These are phyloP conservation scores for Aspergillus olivimuriae DNA, from an alignment of 495 filamentous ascomycete species.

Conservation along the genomic window DNA sequence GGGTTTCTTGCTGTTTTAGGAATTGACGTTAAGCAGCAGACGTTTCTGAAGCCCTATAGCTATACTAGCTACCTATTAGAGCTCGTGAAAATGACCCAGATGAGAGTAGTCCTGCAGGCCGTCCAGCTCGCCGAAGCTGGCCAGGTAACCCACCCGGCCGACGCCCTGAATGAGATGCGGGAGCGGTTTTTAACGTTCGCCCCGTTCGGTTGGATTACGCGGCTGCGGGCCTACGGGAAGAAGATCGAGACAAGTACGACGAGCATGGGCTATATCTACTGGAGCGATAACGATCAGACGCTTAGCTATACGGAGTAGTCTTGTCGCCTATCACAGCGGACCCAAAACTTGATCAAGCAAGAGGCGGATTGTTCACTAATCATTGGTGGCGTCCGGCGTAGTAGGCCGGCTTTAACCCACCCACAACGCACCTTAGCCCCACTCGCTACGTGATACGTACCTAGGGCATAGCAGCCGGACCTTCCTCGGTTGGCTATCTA, in stretches of 20 bases:
- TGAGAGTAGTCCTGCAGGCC: neutral
- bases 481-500: too few relatives aligned
- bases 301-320: slow-evolving; percentile 5
- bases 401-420: too few relatives aligned
- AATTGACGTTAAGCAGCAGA: neutral
- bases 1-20: neutral
- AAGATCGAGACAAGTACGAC: slow-evolving; percentile 1
- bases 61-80: neutral
- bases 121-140: neutral
- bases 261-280: slow-evolving; percentile 5
- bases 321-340: too few relatives aligned
- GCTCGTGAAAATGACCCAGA: neutral
- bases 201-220: neutral
- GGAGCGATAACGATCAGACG: slow-evolving; percentile 6
- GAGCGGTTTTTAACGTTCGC: neutral
- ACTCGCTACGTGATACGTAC: too few relatives aligned
- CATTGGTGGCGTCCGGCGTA: too few relatives aligned
- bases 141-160: neutral
- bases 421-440: too few relatives aligned
- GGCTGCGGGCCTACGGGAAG: neutral
- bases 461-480: too few relatives aligned
- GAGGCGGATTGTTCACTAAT: too few relatives aligned
- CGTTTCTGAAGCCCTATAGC: neutral
- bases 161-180: neutral
- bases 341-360: too few relatives aligned